Conservation (phyloP, 768 basidiomycete genomes). For the Scleroderma bovista region DNA sequence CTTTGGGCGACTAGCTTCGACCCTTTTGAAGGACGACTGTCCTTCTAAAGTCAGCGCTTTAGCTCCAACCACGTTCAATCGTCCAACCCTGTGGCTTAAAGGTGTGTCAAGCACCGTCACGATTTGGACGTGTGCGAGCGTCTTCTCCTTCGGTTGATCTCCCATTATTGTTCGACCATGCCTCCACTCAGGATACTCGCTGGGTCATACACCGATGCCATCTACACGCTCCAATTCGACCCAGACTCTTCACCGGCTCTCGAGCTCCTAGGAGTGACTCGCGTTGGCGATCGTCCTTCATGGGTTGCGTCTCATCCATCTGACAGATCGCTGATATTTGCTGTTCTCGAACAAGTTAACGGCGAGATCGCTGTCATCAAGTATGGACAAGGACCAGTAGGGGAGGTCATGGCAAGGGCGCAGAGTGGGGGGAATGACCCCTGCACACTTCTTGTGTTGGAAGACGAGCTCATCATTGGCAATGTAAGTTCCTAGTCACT, state of each 20-base stretch:
- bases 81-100: too few species aligned
- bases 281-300: slow-evolving; percentile 61
- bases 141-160: background rate
- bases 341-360: slow-evolving; percentile 62
- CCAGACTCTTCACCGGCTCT: slow-evolving; percentile 52
- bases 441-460: slow-evolving; percentile 55
- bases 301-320: slow-evolving; percentile 66
- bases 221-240: slow-evolving; percentile 63
- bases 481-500: slow-evolving; percentile 51
- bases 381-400: slow-evolving; percentile 48
- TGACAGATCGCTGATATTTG: slow-evolving; percentile 54
- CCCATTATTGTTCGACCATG: slow-evolving; percentile 13
- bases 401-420: slow-evolving; percentile 42
- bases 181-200: slow-evolving; percentile 42
- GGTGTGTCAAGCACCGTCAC: too few species aligned
- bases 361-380: slow-evolving; percentile 59
- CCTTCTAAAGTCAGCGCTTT: too few species aligned
- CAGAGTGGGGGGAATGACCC: slow-evolving; percentile 52
- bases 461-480: slow-evolving; percentile 55
- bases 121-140: background rate
- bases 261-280: slow-evolving; percentile 37
- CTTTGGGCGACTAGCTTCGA: too few species aligned
- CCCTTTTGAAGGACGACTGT: too few species aligned
- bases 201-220: slow-evolving; percentile 58
- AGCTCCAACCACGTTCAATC: too few species aligned